A percentile compares a stretch with the other conserved stretches of the same genome.
Evolutionary conservation across 2,329 filamentous ascomycete species (phyloP).

Genomic region (Cladophialophora yegresii): DNA sequence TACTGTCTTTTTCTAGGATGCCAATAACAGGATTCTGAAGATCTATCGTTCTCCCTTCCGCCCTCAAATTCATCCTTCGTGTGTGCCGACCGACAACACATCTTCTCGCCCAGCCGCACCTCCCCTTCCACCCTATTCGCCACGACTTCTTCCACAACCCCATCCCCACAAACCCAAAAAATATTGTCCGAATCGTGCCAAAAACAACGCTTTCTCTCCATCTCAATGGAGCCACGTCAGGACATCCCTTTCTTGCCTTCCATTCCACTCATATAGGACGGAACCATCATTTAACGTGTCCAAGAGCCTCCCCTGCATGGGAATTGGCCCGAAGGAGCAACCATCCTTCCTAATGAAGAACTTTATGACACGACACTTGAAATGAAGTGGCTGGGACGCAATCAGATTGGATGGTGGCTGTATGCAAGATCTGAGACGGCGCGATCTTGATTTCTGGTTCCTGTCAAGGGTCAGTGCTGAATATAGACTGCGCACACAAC

Average conservation of each 20-base stretch:
- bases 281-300: slow-evolving; percentile 20
- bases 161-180: slow-evolving; percentile 11
- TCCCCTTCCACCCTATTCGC: not conserved
- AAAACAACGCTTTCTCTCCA: slow-evolving; percentile 19
- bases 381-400: slow-evolving; percentile 32
- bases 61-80: not conserved
- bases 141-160: slow-evolving; percentile 3
- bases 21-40: not conserved
- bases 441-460: slow-evolving; percentile 23
- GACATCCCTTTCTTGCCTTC: slow-evolving; percentile 16
- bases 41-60: not conserved
- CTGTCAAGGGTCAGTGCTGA: not conserved
- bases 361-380: slow-evolving; percentile 23
- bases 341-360: slow-evolving; percentile 28
- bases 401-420: slow-evolving; percentile 25
- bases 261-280: slow-evolving; percentile 29
- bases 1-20: not conserved
- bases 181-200: slow-evolving; percentile 21
- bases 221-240: slow-evolving; percentile 33
- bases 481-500: not conserved
- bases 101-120: not conserved
- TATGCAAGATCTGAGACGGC: slow-evolving; percentile 34
- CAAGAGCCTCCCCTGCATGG: slow-evolving; percentile 26
- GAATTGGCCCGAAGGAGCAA: slow-evolving; percentile 17
- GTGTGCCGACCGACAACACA: not conserved